Evolutionary conservation across 73 alveolate genomes (phyloP), one percentile per base, ranked within the genome.

Genomic region (Effrenium voratum): DNA sequence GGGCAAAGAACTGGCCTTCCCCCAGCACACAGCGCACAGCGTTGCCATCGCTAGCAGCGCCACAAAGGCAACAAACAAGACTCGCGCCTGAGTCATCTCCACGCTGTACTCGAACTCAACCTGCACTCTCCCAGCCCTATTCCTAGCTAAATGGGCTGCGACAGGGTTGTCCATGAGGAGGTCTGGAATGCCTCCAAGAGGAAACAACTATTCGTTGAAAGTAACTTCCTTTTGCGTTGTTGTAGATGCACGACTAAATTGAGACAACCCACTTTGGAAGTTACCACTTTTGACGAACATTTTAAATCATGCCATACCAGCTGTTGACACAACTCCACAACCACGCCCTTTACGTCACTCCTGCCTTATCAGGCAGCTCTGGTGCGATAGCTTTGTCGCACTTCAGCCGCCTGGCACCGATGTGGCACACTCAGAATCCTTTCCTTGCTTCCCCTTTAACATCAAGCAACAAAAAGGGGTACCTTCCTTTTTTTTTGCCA

Each of bases 331-430:
- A n/a, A n/a, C n/a, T n/a, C n/a, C n/a, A n/a, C n/a, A n/a, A n/a
- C n/a, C n/a, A n/a, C n/a, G n/a, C n/a, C n/a, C n/a, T n/a, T n/a
- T n/a, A n/a, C n/a, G n/a, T n/a, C n/a, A n/a, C n/a, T 5, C 49
- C 1, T 5, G 73, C 92, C 92, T 86, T 86, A 47, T 86, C 95
- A 15, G 95, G 95, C 95, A 86, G 95, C 80, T 86, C 95, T 32
- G 95, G 95, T 19, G 95, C 95, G 47, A 86, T 86, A 28, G 82
- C 77, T 45, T 66, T 57, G 83, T 86, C 95, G 36, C 49, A 34
- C 70, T 86, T 86, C 46, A 60, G 83, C 34, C 95, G 95, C 95
- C 95, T 86, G 19, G 55, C 52, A 40, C 46, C 46, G 13, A 60
- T 0, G 43, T 41, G 59, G 32, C 49, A 5, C 34, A 15, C 19